phyloP scores from a whole-genome alignment of 2,329 filamentous ascomycete genomes.

The Colletotrichum sp. region DNA sequence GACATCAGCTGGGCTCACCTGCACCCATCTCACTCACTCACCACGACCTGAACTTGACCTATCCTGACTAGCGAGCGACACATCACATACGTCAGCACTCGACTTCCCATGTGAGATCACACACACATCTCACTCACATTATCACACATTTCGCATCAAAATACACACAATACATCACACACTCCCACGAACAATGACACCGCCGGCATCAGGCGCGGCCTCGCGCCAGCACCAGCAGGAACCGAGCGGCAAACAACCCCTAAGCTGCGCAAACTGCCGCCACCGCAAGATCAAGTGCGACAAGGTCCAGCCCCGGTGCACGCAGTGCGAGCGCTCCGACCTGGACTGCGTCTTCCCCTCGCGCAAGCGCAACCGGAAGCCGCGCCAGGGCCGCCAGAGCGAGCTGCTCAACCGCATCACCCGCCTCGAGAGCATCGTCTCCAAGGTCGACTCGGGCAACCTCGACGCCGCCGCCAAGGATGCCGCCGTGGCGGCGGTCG shows the following conservation, averaged over 20 bases:
- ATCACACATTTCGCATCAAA: not conserved
- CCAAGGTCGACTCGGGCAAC: constrained; percentile 40
- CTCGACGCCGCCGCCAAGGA: not conserved
- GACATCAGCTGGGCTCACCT: not conserved
- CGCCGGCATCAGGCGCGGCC: not conserved
- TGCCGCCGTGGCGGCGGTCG: not conserved
- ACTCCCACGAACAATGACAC: constrained; percentile 1
- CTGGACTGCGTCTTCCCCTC: constrained; percentile 53
- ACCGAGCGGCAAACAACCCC: constrained; percentile 31
- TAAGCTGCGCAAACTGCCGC: constrained; percentile 66
- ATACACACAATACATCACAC: not conserved
- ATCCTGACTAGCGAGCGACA: constrained; percentile 2
- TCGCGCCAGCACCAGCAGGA: not conserved
- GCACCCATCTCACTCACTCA: not conserved
- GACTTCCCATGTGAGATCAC: not conserved
- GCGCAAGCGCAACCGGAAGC: constrained; percentile 48
- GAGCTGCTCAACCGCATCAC: constrained; percentile 49
- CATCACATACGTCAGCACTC: constrained; percentile 2
- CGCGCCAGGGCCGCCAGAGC: constrained; percentile 44
- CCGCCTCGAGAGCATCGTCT: constrained; percentile 51
- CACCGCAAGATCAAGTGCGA: constrained; percentile 68
- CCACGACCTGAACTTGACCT: not conserved
- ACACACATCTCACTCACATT: not conserved
- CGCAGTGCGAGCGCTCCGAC: constrained; percentile 52
- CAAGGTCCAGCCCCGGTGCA: constrained; percentile 56